Evolutionary conservation across 2,329 filamentous ascomycete genomes (phyloP).

Genomic region (Fusarium scirpi): DNA sequence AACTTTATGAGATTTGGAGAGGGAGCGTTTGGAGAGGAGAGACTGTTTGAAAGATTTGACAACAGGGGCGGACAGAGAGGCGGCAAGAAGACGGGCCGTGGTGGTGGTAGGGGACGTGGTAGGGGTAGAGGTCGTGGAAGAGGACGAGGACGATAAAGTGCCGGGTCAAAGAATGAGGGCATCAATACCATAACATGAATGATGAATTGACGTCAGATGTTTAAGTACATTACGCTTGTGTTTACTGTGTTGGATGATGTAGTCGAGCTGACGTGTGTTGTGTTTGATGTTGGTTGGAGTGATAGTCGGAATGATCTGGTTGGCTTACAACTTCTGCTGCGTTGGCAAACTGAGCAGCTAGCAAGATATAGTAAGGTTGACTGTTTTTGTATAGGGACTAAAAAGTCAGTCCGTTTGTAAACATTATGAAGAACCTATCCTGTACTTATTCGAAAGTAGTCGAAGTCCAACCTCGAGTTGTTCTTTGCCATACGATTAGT

Average conservation of each 20-base stretch:
- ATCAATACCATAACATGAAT: slow-evolving; percentile 23
- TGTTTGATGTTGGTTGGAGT: neutral
- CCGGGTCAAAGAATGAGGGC: slow-evolving; percentile 27
- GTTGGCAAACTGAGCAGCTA: neutral
- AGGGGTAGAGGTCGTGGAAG: slow-evolving; percentile 46
- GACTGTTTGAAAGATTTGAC: slow-evolving; percentile 71
- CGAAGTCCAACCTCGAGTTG: neutral
- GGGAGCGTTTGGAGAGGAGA: slow-evolving; percentile 81
- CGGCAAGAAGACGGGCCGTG: slow-evolving; percentile 58
- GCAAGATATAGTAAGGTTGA: neutral
- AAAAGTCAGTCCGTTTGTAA: neutral
- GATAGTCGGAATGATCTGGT: neutral
- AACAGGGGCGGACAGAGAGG: slow-evolving; percentile 55
- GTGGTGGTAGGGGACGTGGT: slow-evolving; percentile 51
- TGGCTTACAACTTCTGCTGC: neutral
- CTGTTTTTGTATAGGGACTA: neutral
- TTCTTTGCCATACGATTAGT: neutral
- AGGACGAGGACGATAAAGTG: slow-evolving; percentile 39
- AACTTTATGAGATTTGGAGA: slow-evolving; percentile 89
- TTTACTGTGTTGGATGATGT: slow-evolving; percentile 1
- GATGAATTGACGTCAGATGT: slow-evolving; percentile 17
- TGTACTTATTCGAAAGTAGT: neutral
- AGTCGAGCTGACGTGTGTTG: slow-evolving; percentile 20
- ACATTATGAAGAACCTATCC: neutral
- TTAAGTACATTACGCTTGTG: neutral